Conservation (phyloP, 495 filamentous ascomycete species). For the Penicillium cataractarum region DNA sequence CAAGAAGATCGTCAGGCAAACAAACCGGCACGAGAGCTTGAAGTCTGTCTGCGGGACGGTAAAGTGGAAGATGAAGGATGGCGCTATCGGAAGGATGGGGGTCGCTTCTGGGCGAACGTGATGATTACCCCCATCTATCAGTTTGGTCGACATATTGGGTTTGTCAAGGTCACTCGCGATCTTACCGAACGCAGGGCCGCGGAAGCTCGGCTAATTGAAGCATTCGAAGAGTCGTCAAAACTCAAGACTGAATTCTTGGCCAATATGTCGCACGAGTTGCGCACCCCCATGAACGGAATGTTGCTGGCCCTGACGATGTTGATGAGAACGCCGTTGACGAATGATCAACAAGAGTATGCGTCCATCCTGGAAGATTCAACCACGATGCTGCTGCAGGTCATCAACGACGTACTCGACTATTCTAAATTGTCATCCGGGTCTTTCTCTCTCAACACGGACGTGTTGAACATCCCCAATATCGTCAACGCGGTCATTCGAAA, state of each 20-base stretch:
- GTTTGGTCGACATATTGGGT: slow-evolving; percentile 61
- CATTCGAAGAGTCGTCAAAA: slow-evolving; percentile 67
- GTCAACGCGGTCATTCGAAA: slow-evolving; percentile 57
- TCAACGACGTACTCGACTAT: slow-evolving; percentile 89
- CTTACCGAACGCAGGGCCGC: slow-evolving; percentile 63
- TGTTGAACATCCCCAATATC: slow-evolving; percentile 65
- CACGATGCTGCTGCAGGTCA: slow-evolving; percentile 80
- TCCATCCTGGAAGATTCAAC: slow-evolving; percentile 81
- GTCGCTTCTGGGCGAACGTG: slow-evolving; percentile 69
- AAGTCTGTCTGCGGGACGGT: slow-evolving; percentile 61
- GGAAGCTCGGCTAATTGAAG: slow-evolving; percentile 59
- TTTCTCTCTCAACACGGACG: slow-evolving; percentile 74
- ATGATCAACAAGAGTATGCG: slow-evolving; percentile 73
- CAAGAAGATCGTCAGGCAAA: slow-evolving; percentile 52
- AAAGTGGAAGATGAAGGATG: slow-evolving; percentile 68
- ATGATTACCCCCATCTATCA: slow-evolving; percentile 64
- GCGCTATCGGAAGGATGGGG: slow-evolving; percentile 65
- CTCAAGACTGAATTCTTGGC: slow-evolving; percentile 70
- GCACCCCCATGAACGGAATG: slow-evolving; percentile 80
- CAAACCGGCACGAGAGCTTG: slow-evolving; percentile 60
- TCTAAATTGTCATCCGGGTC: slow-evolving; percentile 86
- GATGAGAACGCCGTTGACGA: slow-evolving; percentile 64
- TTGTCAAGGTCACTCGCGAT: slow-evolving; percentile 67
- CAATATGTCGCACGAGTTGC: slow-evolving; percentile 90
- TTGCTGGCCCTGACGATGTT: slow-evolving; percentile 74